Evolutionary conservation across 306 rosid genomes (phyloP), one percentile per base, ranked within the genome.

Genomic region (Urtica urens): DNA sequence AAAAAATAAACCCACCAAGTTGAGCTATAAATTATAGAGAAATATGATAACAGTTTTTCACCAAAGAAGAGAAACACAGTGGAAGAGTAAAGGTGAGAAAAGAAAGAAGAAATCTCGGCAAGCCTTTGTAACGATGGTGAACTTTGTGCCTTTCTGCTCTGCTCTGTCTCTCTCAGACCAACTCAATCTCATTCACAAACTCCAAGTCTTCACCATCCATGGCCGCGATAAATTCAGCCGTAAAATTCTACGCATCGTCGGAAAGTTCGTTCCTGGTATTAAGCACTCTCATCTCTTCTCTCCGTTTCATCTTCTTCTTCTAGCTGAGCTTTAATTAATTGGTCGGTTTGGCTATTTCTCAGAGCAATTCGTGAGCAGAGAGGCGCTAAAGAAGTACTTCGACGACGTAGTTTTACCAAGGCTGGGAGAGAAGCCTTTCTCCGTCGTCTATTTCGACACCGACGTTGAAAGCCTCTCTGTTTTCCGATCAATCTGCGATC

Each of bases 261-360:
- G 77, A n/a, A 71, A 42, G 33, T 56, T 50, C 23, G 50, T 65
- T 25, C 72, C 72, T 4, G 72, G 72, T 71, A 54, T 53, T n/a
- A n/a, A n/a, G n/a, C n/a, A 14, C 14, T 2, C 6, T 3, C 9
- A 3, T 4, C 19, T 3, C 3, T 9, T 12, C 6, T 10, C 19
- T 22, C 20, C 25, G 2, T 33, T 5, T 17, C 5, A 4, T n/a
- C 15, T n/a, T 17, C 13, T 2, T 10, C 21, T 3, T 6, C 8
- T 3, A 10, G 1, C 34, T 41, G 7, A 13, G 50, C 34, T 33
- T 7, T 1, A 6, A 52, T 1, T 22, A 12, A 9, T 15, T 19
- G 33, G 44, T 23, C 16, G 4, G 27, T 28, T 38, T 26, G 49
- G n/a, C 5, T 9, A 15, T 46, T 3, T 3, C 35, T 37, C 66